phyloP scores from a whole-genome alignment of 2,329 filamentous ascomycete species.

The Aspergillus glaucus region DNA sequence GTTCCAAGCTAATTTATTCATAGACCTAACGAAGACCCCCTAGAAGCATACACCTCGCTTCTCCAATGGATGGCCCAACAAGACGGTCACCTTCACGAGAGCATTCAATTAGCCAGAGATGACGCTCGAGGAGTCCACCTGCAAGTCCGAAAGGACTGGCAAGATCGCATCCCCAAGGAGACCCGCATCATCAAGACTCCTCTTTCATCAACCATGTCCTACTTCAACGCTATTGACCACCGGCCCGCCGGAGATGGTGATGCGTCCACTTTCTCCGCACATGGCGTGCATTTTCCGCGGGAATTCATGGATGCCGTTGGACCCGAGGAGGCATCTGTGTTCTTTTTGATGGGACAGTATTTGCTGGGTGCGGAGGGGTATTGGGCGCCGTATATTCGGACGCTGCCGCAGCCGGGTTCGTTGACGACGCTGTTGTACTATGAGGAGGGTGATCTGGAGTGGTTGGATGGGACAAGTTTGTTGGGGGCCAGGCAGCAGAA shows the following conservation, averaged over 20 bases:
- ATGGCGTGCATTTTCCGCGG: constrained; percentile 40
- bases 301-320: constrained; percentile 47
- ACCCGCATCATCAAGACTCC: constrained; percentile 33
- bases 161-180: constrained; percentile 18
- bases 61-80: constrained; percentile 27
- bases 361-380: constrained; percentile 53
- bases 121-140: constrained; percentile 30
- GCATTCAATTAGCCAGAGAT: constrained; percentile 28
- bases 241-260: constrained; percentile 1
- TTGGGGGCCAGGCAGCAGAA: constrained; percentile 28
- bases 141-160: constrained; percentile 24
- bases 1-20: background rate
- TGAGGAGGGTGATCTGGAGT: constrained; percentile 53
- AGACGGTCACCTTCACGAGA: constrained; percentile 27
- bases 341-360: constrained; percentile 65
- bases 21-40: constrained; percentile 5
- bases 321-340: constrained; percentile 57
- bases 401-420: constrained; percentile 57
- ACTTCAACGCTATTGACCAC: constrained; percentile 29
- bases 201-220: constrained; percentile 30
- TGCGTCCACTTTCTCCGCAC: constrained; percentile 19
- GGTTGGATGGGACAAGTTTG: constrained; percentile 36
- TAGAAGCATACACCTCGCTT: constrained; percentile 23
- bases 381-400: constrained; percentile 63
- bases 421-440: constrained; percentile 61